A percentile compares a stretch with the other conserved stretches of the same genome.
Conservation (phyloP, 2,329 filamentous ascomycete genomes). For the Beauveria scarabaeidicola region DNA sequence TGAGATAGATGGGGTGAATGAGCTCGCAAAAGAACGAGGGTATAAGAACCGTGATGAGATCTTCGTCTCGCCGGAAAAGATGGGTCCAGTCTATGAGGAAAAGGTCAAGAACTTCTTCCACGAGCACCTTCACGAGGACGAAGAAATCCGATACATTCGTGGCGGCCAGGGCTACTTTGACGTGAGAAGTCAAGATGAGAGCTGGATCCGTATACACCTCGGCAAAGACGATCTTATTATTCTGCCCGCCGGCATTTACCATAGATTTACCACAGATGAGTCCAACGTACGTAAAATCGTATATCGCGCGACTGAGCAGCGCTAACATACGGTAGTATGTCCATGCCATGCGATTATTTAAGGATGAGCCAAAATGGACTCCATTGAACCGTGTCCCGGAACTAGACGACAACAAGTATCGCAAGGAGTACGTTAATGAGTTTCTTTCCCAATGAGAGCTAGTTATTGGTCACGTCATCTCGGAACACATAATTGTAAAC, state of each 20-base stretch:
- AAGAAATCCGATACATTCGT: slow-evolving; percentile 93
- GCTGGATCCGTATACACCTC: slow-evolving; percentile 80
- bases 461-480: too few species aligned
- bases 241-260: slow-evolving; percentile 89
- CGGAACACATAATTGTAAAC: not conserved
- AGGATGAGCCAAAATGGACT: slow-evolving; percentile 98
- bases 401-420: slow-evolving; percentile 68
- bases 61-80: slow-evolving; percentile 73
- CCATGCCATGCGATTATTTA: slow-evolving; percentile 92
- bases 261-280: slow-evolving; percentile 91
- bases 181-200: slow-evolving; percentile 71
- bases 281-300: slow-evolving; percentile 62
- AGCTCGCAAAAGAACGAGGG: slow-evolving; percentile 62
- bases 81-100: slow-evolving; percentile 82
- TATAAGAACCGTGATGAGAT: slow-evolving; percentile 97
- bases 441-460: slow-evolving; percentile 27
- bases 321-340: slow-evolving; percentile 59
- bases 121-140: slow-evolving; percentile 95
- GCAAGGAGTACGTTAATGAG: slow-evolving; percentile 64
- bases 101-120: slow-evolving; percentile 92
- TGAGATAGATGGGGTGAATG: slow-evolving; percentile 58
- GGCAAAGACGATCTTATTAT: slow-evolving; percentile 89
- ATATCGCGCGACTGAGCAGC: not conserved
- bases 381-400: slow-evolving; percentile 73
- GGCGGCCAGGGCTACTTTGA: slow-evolving; percentile 90